Evolutionary conservation across 805 yeast genomes (phyloP), one percentile per base, ranked within the genome.

Genomic region (Tetrapisispora pingtungensis): DNA sequence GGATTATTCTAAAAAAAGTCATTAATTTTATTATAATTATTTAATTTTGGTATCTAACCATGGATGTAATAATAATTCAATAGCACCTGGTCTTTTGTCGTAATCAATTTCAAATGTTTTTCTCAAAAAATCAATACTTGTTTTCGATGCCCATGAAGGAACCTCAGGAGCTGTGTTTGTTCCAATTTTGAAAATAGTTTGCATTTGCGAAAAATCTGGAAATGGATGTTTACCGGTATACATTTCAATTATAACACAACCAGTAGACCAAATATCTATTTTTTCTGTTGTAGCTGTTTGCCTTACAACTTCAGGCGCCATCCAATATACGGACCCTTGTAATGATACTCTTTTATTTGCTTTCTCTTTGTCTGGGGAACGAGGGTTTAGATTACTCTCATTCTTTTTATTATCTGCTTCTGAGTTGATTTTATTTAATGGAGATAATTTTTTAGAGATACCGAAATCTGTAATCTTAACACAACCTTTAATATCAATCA

Each of bases 251-350:
- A 90, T 76, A 22, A 93, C 73, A 62, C 97, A 93, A 0, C 97
- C 98, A 10, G 94, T 82, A 0, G 96, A 86, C 98, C 98, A 93
- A 22, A 93, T 87, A 61, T 93, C 98, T 0, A 96, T 95, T 62
- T 86, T 87, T 33, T 83, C 80, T 1, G 97, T 90, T 43, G 90
- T 85, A 0, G 88, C 85, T 1, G 85, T 81, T 58, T 89, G 97
- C 56, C 88, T 86, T 15, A 93, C 97, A 8, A 93, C 97, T 61
- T 93, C 98, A 0, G 98, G 98, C 0, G 98, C 97, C 98, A 93
- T 93, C 97, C 98, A 93, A 59, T 82, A 93, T 0, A 90, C 88
- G 0, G 96, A 86, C 0, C 98, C 98, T 64, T 90, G 97, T 43
- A 87, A 66, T 0, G 96, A 87, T 1, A 85, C 89, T 36, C 97